Base-by-base conservation (phyloP, 1,284 basidiomycete genomes). In the Chondrostereum purpureum region DNA sequence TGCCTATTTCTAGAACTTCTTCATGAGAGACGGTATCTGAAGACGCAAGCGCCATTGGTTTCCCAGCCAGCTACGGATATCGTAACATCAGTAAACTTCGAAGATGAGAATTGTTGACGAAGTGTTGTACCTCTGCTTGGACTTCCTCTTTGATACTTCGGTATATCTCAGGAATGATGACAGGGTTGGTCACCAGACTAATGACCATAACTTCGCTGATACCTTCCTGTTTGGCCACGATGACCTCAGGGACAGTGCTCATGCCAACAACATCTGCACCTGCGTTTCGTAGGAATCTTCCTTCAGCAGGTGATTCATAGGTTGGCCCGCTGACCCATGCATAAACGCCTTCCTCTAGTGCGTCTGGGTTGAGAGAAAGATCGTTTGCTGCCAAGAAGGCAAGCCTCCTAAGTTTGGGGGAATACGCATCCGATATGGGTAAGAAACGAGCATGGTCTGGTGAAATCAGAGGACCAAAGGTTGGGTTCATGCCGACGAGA, bases 181-280 rank as follows among this genome's bases (percentile, higher is more conserved):
- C 89, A 56, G 76, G 72, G 64, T 92, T 92, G 22, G 89, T 91
- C 36, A 90, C 87, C 35, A 92, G 68, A 52, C 82, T 88, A 38
- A 92, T 68, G 8, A 87, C 88, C 59, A 87, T 66, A 22, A 87
- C 78, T 8, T 31, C 27, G 43, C 86, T 73, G 50, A 92, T 50
- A 0, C 82, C 82, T 53, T 83, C 83, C 56, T 91, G 83, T 42
- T 78, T 68, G 16, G 86, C 90, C 0, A 80, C 85, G 14, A 92
- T 67, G n/a, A 92, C 88, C 65, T 92, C 89, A 0, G 89, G 89
- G n/a, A 92, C 77, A 0, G 90, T 92, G 53, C 84, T 88, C 89
- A 92, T 92, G 2, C 89, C 89, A 1, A 92, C 88, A 5, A 90
- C 84, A 55, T 90, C 88, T 3, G 80, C 88, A 3, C 88, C 88